These are phyloP conservation scores for Taxillus chinensis DNA, from an alignment of 164 flowering plant species.

Conservation along the genomic window DNA sequence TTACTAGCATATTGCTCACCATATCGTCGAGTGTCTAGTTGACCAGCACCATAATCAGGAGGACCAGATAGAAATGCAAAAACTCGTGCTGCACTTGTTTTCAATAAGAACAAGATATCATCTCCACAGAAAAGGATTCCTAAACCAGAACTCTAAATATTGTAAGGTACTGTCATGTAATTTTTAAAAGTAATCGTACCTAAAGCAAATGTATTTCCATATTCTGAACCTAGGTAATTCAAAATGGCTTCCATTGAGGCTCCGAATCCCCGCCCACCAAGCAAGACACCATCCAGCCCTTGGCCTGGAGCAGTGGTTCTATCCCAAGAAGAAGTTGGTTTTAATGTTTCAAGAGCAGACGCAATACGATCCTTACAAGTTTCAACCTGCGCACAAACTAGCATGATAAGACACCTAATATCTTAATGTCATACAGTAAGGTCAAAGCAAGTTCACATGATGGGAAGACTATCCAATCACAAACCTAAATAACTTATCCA, in stretches of 20 bases:
- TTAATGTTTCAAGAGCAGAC: conserved; percentile 86
- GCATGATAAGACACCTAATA: background rate
- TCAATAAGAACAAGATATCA: background rate
- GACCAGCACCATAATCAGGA: conserved; percentile 99
- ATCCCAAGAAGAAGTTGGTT: conserved; percentile 92
- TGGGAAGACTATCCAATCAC: background rate
- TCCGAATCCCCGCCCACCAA: conserved; percentile 96
- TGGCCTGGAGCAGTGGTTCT: conserved; percentile 72
- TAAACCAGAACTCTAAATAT: no score
- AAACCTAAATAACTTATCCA: background rate
- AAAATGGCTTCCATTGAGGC: conserved; percentile 87
- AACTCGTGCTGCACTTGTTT: conserved; percentile 63
- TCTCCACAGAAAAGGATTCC: background rate
- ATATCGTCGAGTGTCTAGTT: conserved; percentile 83
- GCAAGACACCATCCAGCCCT: conserved; percentile 73
- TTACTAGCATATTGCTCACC: conserved; percentile 99
- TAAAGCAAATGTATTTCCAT: conserved; percentile 90
- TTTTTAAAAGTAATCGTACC: conserved; percentile 32
- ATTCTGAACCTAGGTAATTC: conserved; percentile 89
- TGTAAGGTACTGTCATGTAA: background rate
- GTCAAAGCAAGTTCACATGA: background rate
- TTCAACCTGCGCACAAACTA: conserved; percentile 52
- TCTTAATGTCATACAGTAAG: background rate
- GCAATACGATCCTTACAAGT: conserved; percentile 91
- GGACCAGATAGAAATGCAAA: conserved; percentile 97